Evolutionary conservation across 2,329 filamentous ascomycete species (phyloP), one percentile per base, ranked within the genome.

Genomic region (Aspergillus alliaceus): DNA sequence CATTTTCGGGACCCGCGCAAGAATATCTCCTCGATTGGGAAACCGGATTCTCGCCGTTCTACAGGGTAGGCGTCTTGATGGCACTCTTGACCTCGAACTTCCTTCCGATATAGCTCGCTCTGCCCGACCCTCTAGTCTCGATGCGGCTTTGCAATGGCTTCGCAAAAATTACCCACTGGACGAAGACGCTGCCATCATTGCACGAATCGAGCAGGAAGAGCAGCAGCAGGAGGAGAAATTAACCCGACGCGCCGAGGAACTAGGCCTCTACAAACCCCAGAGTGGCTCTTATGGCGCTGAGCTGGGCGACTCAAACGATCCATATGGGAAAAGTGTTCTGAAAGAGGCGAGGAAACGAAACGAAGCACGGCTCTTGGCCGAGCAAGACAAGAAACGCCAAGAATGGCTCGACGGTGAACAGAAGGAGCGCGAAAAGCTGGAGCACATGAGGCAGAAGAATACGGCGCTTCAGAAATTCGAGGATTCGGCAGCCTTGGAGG

Each of bases 341-440:
- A 68, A 77, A 51, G 69, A 76, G 51, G 67, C 72, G 24, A 70
- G 76, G 14, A 68, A 75, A 50, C 54, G 66, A 47, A 79, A 79
- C 55, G 74, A 79, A 53, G 72, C 71, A 34, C 65, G 69, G n/a
- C 59, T 74, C 6, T 59, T 75, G 52, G 66, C 72, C 9, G 73
- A 80, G 56, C 78, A 84, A 68, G 75, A 80, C 60, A 64, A 69
- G 40, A 77, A 82, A 63, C 81, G 81, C 39, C 77, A 76, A 46
- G 72, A 77, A 54, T 85, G 83, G 82, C 75, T 84, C 27, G 69
- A 75, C 9, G 79, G 79, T n/a, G 83, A 84, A 61, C 75, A 78
- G 29, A 68, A 71, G 58, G 70, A 77, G 35, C 65, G 64, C 12
- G 74, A 75, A 56, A 68, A 64, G 44, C 22, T 74, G 37, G 63